Evolutionary conservation across 768 basidiomycete genomes (phyloP), one percentile per base, ranked within the genome.

Genomic region (Cubamyces sp.): DNA sequence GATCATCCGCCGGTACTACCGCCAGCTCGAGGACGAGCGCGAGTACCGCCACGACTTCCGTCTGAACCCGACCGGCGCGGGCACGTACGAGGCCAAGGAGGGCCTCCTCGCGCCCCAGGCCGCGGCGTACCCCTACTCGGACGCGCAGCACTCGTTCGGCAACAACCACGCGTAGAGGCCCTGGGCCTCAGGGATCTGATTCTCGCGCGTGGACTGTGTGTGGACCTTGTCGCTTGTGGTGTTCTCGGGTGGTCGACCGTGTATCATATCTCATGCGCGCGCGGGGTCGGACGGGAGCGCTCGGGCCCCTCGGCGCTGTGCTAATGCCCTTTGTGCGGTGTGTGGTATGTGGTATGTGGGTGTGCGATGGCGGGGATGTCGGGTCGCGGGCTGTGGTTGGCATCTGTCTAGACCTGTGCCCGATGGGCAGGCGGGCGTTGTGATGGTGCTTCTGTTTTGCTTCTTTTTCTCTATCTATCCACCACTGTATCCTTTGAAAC

Each of bases 1-100:
- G 34, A 61, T 70, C 58, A 70, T 73, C 55, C 65, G 68, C 57
- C 69, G 69, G 23, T 73, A 73, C 64, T 64, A 65, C 54, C 61
- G 65, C 57, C 72, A 73, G 67, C 72, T 73, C 62, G 68, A 73
- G 57, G 64, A 67, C 26, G 70, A 71, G 62, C 62, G 58, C 59
- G 66, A 64, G 59, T 64, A 64, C 58, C 63, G 63, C 63, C 54
- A 60, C 64, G 66, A 68, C 64, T 61, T 60, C 54, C 61, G 58
- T 37, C 63, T 64, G 23, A 60, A 55, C 48, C 63, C 63, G 43
- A 57, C 64, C 45, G 39, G 43, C 46, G 56, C 56, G 19, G 68
- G 66, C 67, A 64, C 67, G 60, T 73, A 71, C 68, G 65, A 67
- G 62, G 57, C 62, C 37, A 65, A 70, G 64, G 68, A 71, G 64